These are phyloP conservation scores for Backusella tuberculispora DNA, from an alignment of 192 early-diverging fungal species.

Conservation along the genomic window DNA sequence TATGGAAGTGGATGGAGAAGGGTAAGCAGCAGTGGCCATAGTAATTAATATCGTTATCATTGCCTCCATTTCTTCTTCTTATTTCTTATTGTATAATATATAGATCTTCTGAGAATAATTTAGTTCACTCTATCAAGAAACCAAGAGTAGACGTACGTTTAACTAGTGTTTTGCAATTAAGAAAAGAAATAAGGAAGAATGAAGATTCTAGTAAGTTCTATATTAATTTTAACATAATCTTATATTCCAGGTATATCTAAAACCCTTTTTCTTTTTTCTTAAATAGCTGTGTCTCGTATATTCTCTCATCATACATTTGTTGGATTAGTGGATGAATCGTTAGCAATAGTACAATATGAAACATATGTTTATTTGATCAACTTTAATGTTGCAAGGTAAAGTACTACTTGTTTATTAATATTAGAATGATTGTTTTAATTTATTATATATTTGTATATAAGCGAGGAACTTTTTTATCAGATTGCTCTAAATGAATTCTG, in stretches of 20 bases:
- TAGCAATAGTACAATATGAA: conserved; percentile 87
- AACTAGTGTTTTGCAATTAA: conserved; percentile 78
- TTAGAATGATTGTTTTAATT: not conserved
- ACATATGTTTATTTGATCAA: conserved; percentile 86
- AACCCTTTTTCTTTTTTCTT: not conserved
- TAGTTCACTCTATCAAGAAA: not conserved
- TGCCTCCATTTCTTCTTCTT: too few species aligned
- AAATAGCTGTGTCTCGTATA: conserved; percentile 71
- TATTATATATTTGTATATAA: conserved; percentile 33
- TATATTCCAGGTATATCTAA: too few species aligned
- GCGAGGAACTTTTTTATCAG: conserved; percentile 92
- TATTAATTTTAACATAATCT: too few species aligned
- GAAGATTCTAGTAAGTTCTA: conserved; percentile 44
- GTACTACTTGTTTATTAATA: not conserved
- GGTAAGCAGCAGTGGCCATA: not conserved
- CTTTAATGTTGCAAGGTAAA: conserved; percentile 71
- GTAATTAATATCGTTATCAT: too few species aligned
- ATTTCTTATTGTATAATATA: not conserved
- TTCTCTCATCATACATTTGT: conserved; percentile 88
- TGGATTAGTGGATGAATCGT: conserved; percentile 79
- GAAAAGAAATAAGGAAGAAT: conserved; percentile 67
- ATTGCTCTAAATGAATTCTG: conserved; percentile 77
- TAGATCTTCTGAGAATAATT: not conserved
- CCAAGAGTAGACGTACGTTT: conserved; percentile 75
- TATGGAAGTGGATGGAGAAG: conserved; percentile 8